phyloP scores from a whole-genome alignment of 1,284 basidiomycete genomes.

The Neolentinus lepideus region DNA sequence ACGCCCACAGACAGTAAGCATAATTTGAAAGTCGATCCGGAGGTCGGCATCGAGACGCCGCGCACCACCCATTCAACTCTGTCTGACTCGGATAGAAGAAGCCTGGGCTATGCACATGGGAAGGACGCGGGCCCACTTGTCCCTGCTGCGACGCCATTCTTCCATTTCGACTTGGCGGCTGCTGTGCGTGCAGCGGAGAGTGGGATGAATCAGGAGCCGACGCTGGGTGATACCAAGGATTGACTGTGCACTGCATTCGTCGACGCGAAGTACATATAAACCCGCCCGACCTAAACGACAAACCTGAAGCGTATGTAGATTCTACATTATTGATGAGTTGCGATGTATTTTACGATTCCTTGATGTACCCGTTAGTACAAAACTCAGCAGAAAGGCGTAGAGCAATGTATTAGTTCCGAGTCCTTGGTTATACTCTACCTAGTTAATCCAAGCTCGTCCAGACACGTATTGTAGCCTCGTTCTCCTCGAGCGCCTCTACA shows the following conservation, averaged over 20 bases:
- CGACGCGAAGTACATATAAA: too few species aligned
- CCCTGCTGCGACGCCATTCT: conserved; percentile 67
- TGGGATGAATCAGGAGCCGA: conserved; percentile 5
- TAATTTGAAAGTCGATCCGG: neutral
- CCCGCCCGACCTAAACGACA: too few species aligned
- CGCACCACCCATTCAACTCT: neutral
- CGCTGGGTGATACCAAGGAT: conserved; percentile 1
- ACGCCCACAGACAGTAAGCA: neutral
- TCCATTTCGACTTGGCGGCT: conserved; percentile 76
- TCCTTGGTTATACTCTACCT: too few species aligned
- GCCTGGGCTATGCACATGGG: conserved; percentile 5
- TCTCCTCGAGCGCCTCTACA: conserved; percentile 49
- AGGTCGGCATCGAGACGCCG: neutral
- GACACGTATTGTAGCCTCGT: conserved; percentile 58
- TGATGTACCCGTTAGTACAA: neutral
- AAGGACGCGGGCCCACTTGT: conserved; percentile 33
- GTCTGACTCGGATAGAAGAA: neutral
- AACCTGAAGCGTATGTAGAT: neutral
- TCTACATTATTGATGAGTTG: neutral
- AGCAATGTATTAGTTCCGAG: neutral
- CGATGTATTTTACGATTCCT: neutral
- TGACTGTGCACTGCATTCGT: neutral
- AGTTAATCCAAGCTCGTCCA: conserved; percentile 45
- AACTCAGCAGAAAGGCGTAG: neutral
- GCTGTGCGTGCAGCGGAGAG: conserved; percentile 70